These are phyloP conservation scores for Beauveria sp. DNA, from an alignment of 2,329 filamentous ascomycete species.

Conservation along the genomic window DNA sequence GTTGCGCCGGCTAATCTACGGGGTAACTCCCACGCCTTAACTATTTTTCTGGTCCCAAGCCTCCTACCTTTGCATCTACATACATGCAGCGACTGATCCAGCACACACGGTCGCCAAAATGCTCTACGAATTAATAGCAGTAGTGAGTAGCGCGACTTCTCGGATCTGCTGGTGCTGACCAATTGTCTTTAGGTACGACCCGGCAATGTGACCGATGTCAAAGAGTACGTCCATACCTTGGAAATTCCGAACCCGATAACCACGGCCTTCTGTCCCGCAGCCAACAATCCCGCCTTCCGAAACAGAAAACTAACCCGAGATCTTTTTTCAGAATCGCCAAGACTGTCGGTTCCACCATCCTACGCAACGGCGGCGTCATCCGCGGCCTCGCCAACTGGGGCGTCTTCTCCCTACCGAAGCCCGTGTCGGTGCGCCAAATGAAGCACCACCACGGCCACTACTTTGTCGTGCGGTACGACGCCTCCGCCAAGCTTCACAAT, in stretches of 20 bases:
- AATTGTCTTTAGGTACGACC: conserved; percentile 66
- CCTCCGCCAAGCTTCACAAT: conserved; percentile 64
- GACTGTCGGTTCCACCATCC: conserved; percentile 73
- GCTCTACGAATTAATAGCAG: conserved; percentile 96
- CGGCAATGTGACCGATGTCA: conserved; percentile 82
- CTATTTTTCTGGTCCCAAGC: conserved; percentile 12
- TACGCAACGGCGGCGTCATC: conserved; percentile 78
- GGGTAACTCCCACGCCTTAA: conserved; percentile 8
- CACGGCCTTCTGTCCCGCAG: not conserved
- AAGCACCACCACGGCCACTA: conserved; percentile 84
- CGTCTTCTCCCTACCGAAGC: conserved; percentile 75
- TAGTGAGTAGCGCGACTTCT: conserved; percentile 53
- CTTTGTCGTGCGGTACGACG: conserved; percentile 96
- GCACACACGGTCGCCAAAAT: conserved; percentile 46
- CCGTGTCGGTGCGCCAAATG: conserved; percentile 72
- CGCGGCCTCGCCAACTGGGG: conserved; percentile 95
- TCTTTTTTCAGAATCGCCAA: conserved; percentile 65
- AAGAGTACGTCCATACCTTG: conserved; percentile 62
- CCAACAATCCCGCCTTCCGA: not conserved
- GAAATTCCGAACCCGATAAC: not conserved
- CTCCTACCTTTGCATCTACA: not conserved
- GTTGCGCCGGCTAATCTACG: conserved; percentile 24
- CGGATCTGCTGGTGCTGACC: not conserved
- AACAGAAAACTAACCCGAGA: conserved; percentile 11
- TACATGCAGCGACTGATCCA: conserved; percentile 1